Base-by-base conservation (phyloP, 2,329 filamentous ascomycete genomes). In the Aspergillus tubingensis region DNA sequence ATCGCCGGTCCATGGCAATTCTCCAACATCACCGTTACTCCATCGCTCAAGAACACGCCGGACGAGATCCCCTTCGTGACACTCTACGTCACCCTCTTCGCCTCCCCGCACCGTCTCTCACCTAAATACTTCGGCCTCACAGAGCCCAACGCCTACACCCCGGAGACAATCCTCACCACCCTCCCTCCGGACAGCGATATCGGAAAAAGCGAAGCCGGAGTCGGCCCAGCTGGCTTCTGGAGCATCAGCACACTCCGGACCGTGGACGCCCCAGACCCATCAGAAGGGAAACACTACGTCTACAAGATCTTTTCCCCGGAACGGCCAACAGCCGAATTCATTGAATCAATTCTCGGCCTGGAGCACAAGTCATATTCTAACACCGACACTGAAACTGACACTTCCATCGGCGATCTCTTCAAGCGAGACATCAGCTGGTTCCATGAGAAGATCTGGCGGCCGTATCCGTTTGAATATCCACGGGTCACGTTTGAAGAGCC, bases 1-100 rank as follows among this genome's bases (percentile, higher is more conserved):
- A 83, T 99, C 25, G 92, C 95, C 3, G 86, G 87, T 0, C 95
- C 95, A 0, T 88, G 89, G 71, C 94, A 99, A 70, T 96, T 88
- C 74, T 87, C 91, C 58, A 81, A 85, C 59, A 89, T 98, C 68
- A 77, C 75, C 5, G 75, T 88, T 59, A 73, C 74, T 1, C 73
- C 78, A 11, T 74, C 77, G 0, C 69, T 77, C 5, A 63, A 75
- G 13, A 78, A 81, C 2, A 75, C 79, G 3, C 92, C 96, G 1
- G 90, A 95, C 65, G 75, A 85, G 49, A 88, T 97, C n/a, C 90
- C 91, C 0, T 99, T 97, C 73, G 91, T 92, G 2, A 85, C 85
- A 51, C 83, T 98, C 0, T 89, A 98, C 70, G 94, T 97, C 55
- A 98, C 94, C 0, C 85, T 98, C 0, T 94, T 99, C 70, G 83